Evolutionary conservation across 805 yeast species (phyloP).

Genomic region (Martiniozyma abietophila): DNA sequence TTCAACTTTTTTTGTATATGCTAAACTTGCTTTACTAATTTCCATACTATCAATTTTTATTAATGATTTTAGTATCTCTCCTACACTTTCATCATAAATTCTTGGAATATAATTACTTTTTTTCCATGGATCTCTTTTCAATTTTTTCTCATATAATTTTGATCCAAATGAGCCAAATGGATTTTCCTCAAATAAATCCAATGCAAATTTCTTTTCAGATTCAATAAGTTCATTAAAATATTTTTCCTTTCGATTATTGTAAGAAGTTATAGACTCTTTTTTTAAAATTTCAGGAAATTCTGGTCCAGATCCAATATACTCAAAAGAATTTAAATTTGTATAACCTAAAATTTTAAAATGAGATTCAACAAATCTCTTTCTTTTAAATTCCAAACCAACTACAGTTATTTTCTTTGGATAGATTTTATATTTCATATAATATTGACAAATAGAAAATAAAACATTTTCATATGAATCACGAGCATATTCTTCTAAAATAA

Average conservation of each 20-base stretch:
- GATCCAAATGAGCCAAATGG: constrained; percentile 46
- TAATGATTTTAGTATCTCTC: constrained; percentile 13
- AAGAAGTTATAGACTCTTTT: constrained; percentile 7
- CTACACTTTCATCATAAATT: constrained; percentile 7
- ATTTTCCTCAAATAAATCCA: constrained; percentile 42
- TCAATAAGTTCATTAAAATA: constrained; percentile 40
- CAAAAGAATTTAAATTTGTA: constrained; percentile 25
- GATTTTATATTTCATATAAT: constrained; percentile 32
- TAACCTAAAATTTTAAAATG: constrained; percentile 47
- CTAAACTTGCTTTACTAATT: constrained; percentile 17
- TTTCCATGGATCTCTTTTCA: constrained; percentile 44
- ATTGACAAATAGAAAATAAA: constrained; percentile 48
- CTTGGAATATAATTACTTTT: constrained; percentile 4
- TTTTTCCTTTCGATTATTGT: constrained; percentile 17
- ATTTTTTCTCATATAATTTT: constrained; percentile 37
- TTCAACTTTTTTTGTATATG: constrained; percentile 12
- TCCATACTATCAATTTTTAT: constrained; percentile 24
- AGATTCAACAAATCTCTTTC: constrained; percentile 42
- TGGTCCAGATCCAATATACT: constrained; percentile 55
- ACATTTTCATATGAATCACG: constrained; percentile 76
- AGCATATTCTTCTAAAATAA: constrained; percentile 60
- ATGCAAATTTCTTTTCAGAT: constrained; percentile 46
- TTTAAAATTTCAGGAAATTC: constrained; percentile 25
- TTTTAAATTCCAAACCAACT: constrained; percentile 70
- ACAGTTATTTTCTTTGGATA: constrained; percentile 49